Base-by-base conservation (phyloP, 305 asterid genomes). In the Galium porrigens region DNA sequence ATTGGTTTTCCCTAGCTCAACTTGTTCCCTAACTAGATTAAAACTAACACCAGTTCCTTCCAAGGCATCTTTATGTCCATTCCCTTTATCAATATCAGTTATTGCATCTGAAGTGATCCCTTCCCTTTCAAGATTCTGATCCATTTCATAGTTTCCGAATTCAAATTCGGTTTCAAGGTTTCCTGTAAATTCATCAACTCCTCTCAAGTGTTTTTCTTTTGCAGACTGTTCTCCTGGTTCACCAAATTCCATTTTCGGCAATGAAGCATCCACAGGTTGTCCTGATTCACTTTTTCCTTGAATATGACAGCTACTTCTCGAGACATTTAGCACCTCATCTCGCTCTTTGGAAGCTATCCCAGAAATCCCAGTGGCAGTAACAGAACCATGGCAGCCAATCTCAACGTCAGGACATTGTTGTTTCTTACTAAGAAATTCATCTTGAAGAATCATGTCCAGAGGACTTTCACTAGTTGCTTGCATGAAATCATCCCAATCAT, bases 401-500 rank as follows among this genome's bases (percentile, higher is more conserved):
- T 61, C 83, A 77, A 67, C 76, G 58, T 73, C 68, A 22, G 67
- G 52, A 59, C 54, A 36, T 42, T 72, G 36, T 71, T 64, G 64
- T 48, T 65, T 72, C 61, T 64, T 74, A 49, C 63, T 67, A 69
- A 58, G 76, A 70, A 72, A 54, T 70, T 74, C 81, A 65, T 74
- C 78, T 66, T 65, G 77, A 68, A 6, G 69, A 68, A 76, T 66
- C 37, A 77, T 77, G 66, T 57, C 68, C 64, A 63, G 17, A 61
- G 42, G n/a, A 70, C 62, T 78, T 49, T 62, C 88, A 46, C 75
- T 74, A 49, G 76, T 77, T 82, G 81, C 85, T 18, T 76, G 86
- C 79, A 77, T 61, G 70, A 81, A 89, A 80, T 89, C 89, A 73
- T 81, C 82, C 92, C 88, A 88, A 78, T 91, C 98, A 77, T 84